These are phyloP conservation scores for Arthrobotrys megalospora DNA, from an alignment of 2,329 filamentous ascomycete genomes.

Conservation along the genomic window DNA sequence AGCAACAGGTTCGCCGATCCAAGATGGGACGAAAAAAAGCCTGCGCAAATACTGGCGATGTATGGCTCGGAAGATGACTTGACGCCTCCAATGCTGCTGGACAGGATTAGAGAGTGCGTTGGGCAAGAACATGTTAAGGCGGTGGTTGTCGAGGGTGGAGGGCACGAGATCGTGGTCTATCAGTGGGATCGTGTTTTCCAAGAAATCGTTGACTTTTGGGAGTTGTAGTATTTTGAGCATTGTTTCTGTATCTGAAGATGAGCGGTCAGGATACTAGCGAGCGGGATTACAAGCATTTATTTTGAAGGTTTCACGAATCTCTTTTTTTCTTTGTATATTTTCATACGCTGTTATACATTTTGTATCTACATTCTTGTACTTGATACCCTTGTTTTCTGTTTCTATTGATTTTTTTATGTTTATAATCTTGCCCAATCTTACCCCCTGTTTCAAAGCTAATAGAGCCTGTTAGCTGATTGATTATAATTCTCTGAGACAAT, in stretches of 20 bases:
- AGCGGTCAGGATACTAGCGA: not conserved
- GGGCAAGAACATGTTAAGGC: slow-evolving; percentile 57
- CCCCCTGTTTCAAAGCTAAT: not conserved
- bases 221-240: slow-evolving; percentile 11
- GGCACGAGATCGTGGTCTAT: slow-evolving; percentile 59
- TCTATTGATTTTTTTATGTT: not conserved
- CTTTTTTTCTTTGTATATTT: slow-evolving; percentile 20
- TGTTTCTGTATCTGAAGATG: not conserved
- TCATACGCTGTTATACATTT: not conserved
- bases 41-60: slow-evolving; percentile 75
- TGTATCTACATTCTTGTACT: not conserved
- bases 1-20: slow-evolving; percentile 67
- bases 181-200: slow-evolving; percentile 49
- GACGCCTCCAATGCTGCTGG: slow-evolving; percentile 67
- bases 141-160: slow-evolving; percentile 54
- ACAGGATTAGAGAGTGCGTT: slow-evolving; percentile 61
- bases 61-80: slow-evolving; percentile 78
- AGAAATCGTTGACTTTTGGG: slow-evolving; percentile 49
- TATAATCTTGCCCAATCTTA: not conserved
- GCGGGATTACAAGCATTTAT: not conserved
- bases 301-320: slow-evolving; percentile 20
- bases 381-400: slow-evolving; percentile 8
- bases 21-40: slow-evolving; percentile 65
- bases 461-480: too few species aligned
- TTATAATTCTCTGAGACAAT: too few species aligned